Evolutionary conservation across 257 asterid genomes (phyloP).

Genomic region (Salvia rosmarinus): DNA sequence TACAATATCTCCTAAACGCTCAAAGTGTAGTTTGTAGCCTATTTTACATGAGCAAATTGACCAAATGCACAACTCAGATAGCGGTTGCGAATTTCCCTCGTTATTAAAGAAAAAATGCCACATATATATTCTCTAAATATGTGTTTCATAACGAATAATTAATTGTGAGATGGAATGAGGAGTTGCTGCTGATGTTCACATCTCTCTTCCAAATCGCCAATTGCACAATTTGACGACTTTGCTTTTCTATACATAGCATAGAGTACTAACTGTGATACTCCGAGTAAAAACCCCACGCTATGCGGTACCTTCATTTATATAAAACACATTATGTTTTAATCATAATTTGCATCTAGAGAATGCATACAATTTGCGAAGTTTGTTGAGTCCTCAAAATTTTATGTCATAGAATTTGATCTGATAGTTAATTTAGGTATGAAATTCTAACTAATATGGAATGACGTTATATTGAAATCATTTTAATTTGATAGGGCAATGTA

Average conservation of each 20-base stretch:
- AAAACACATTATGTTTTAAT: neutral
- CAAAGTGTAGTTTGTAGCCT: too few species aligned
- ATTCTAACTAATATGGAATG: neutral
- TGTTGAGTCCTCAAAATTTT: too few species aligned
- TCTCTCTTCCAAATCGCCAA: neutral
- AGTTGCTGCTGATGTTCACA: neutral
- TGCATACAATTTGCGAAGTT: too few species aligned
- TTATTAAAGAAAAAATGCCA: too few species aligned
- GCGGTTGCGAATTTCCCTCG: too few species aligned
- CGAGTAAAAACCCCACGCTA: conserved; percentile 13
- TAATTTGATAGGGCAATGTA: neutral
- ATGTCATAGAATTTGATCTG: too few species aligned
- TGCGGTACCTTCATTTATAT: conserved; percentile 20
- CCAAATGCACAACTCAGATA: too few species aligned
- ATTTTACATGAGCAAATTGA: too few species aligned
- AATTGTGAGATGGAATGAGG: neutral
- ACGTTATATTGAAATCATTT: neutral
- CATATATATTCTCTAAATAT: neutral
- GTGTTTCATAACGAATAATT: neutral
- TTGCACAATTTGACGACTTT: neutral
- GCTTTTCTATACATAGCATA: conserved; percentile 4
- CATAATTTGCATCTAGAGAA: too few species aligned
- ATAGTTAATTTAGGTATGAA: too few species aligned
- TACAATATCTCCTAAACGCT: too few species aligned
- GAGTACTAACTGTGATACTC: conserved; percentile 10